Conservation (phyloP, 176 grass and related monocot species). For the Zizania latifolia region DNA sequence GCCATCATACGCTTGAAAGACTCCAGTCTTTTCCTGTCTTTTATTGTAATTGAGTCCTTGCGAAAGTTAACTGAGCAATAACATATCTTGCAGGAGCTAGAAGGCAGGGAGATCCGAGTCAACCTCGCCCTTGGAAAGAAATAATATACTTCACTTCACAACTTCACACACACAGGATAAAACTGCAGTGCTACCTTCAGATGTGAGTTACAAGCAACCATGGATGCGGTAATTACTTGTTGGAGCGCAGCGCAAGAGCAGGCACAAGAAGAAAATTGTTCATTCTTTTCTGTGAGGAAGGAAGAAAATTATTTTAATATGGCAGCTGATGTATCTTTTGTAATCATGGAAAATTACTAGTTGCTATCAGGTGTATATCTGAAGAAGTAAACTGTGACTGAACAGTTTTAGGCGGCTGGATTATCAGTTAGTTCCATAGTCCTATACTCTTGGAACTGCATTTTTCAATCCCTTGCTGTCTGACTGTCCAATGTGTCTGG, state of each 20-base stretch:
- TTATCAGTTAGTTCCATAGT: background rate
- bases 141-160: background rate
- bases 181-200: background rate
- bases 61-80: background rate
- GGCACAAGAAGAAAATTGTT: background rate
- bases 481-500: background rate
- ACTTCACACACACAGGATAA: constrained; percentile 7
- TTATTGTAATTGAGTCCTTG: background rate
- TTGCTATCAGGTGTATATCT: background rate
- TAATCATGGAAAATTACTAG: background rate
- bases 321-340: background rate
- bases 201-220: background rate
- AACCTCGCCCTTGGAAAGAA: constrained; percentile 69
- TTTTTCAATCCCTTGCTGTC: background rate
- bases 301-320: background rate
- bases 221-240: background rate
- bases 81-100: constrained; percentile 49
- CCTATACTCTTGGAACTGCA: background rate
- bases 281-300: no score
- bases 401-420: background rate
- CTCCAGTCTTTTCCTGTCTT: background rate
- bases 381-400: background rate
- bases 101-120: constrained; percentile 68
- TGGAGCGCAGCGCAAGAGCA: background rate
- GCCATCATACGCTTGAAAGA: background rate